Percentiles rank a stretch among this genome's conserved stretches.
phyloP scores from a whole-genome alignment of 225 moss, liverwort and hornwort genomes.

The Climacium dendroides region DNA sequence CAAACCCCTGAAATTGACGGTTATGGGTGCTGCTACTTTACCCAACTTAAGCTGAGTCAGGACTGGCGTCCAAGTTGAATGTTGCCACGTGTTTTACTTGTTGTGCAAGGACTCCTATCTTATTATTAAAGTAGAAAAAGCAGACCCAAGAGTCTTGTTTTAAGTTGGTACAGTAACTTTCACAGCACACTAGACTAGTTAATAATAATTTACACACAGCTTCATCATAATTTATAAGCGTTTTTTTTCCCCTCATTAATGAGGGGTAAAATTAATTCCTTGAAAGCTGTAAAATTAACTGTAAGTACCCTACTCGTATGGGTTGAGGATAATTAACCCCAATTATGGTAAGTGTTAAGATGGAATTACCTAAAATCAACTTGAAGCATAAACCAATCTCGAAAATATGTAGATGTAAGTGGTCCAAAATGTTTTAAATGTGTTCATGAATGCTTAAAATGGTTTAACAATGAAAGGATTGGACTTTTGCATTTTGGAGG shows the following conservation, averaged over 20 bases:
- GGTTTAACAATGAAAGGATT: fast-evolving
- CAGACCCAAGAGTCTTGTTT: background rate
- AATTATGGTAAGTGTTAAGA: no score
- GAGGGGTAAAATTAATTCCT: background rate
- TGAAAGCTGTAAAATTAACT: background rate
- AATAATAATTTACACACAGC: background rate
- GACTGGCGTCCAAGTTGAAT: no score
- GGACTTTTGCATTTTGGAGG: background rate
- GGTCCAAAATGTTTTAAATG: background rate
- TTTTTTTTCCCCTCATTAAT: background rate
- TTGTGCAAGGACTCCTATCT: background rate
- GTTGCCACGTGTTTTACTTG: background rate
- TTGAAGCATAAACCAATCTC: background rate
- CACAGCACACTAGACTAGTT: no score
- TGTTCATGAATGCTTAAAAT: background rate
- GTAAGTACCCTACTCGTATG: background rate
- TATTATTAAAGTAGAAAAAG: background rate
- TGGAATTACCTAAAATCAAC: background rate
- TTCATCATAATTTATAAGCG: background rate
- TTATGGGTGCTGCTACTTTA: no score
- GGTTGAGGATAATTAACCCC: background rate
- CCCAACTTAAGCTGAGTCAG: background rate
- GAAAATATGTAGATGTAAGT: background rate
- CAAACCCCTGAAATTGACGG: no score
- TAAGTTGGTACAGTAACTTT: background rate